phyloP scores from a whole-genome alignment of 2,329 filamentous ascomycete genomes.

The Talaromyces pinophilus region DNA sequence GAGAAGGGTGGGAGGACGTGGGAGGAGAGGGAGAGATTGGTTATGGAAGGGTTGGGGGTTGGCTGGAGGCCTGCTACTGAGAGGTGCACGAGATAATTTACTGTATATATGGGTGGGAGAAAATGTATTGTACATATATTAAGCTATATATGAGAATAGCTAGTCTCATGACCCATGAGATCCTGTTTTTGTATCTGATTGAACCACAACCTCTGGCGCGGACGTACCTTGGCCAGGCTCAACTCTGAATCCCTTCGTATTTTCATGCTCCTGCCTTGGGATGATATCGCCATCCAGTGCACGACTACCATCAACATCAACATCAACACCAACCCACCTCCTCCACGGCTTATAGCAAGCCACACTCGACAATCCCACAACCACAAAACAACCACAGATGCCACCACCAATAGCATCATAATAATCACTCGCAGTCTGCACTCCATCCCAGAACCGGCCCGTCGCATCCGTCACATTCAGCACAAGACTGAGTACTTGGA shows the following conservation, averaged over 20 bases:
- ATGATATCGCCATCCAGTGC: not conserved
- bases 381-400: constrained; percentile 81
- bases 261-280: not conserved
- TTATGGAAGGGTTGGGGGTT: constrained; percentile 76
- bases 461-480: constrained; percentile 72
- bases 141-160: not conserved
- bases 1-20: constrained; percentile 58
- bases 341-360: constrained; percentile 80
- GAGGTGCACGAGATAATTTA: constrained; percentile 62
- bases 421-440: constrained; percentile 72
- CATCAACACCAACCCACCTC: constrained; percentile 52
- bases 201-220: not conserved
- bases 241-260: not conserved
- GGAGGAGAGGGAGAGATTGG: constrained; percentile 72
- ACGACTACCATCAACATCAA: not conserved
- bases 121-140: not conserved
- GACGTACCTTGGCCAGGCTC: not conserved
- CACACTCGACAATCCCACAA: constrained; percentile 73
- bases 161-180: not conserved
- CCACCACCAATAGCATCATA: constrained; percentile 83
- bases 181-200: not conserved
- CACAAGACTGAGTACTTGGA: constrained; percentile 79
- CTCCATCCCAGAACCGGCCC: constrained; percentile 88
- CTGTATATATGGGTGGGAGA: not conserved
- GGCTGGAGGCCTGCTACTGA: constrained; percentile 66